phyloP scores from a whole-genome alignment of 495 filamentous ascomycete species.

The Staphylotrichum tortipilum region DNA sequence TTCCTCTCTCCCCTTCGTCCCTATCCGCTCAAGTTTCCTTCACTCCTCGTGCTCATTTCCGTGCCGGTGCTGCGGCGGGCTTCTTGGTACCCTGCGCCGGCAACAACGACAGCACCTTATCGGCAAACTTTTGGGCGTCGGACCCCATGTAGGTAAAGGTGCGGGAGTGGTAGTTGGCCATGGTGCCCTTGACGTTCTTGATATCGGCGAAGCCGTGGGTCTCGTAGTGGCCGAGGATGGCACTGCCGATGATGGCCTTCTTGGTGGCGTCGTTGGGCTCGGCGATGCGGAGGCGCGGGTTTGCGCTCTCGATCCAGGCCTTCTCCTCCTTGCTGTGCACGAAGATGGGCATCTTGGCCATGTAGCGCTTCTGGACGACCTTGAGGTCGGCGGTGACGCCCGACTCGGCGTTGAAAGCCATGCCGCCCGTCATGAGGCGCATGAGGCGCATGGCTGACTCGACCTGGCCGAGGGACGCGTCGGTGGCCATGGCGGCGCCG shows the following conservation, averaged over 20 bases:
- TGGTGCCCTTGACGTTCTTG: constrained; percentile 22
- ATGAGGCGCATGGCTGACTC: constrained; percentile 24
- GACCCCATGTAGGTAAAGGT: constrained; percentile 16
- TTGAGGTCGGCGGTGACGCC: constrained; percentile 17
- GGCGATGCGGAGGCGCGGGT: constrained; percentile 8
- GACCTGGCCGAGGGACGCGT: constrained; percentile 17
- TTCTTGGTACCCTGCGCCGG: constrained; percentile 8
- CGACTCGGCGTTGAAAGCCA: constrained; percentile 19
- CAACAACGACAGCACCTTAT: constrained; percentile 20
- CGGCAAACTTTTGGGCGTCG: constrained; percentile 17
- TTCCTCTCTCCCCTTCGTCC: background rate
- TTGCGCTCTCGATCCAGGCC: constrained; percentile 25
- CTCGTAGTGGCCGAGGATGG: constrained; percentile 36
- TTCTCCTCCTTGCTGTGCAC: constrained; percentile 27
- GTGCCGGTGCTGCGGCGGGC: constrained; percentile 5
- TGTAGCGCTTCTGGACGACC: constrained; percentile 9
- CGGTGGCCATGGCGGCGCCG: constrained; percentile 25
- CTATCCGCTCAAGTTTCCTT: too few species aligned
- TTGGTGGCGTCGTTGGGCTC: constrained; percentile 21
- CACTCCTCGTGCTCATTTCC: constrained; percentile 6
- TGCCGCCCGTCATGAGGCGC: constrained; percentile 24
- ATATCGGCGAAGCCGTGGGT: constrained; percentile 20
- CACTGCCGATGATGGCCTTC: constrained; percentile 30
- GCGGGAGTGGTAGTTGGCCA: constrained; percentile 28
- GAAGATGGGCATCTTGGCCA: constrained; percentile 23